Evolutionary conservation across 1,284 basidiomycete genomes (phyloP).

Genomic region (Schizophyllum amplum): DNA sequence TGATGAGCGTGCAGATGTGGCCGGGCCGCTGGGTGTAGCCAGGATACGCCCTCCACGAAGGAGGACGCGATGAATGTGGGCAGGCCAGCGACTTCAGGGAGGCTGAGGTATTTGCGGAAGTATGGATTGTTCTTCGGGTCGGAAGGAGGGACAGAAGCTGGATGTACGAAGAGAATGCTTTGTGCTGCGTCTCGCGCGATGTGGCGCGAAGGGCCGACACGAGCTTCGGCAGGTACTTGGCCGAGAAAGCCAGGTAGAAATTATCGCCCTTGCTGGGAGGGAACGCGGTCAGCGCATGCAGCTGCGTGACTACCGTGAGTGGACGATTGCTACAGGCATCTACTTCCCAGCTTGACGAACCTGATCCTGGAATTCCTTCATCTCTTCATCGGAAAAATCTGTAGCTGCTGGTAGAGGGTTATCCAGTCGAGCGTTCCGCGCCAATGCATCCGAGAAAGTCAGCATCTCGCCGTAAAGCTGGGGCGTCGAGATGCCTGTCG

Average conservation of each 20-base stretch:
- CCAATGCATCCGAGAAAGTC: not conserved
- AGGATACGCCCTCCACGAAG: conserved; percentile 15
- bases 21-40: conserved; percentile 13
- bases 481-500: not conserved
- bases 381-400: not conserved
- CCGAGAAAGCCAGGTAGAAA: conserved; percentile 16
- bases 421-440: not conserved
- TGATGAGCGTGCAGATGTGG: conserved; percentile 14
- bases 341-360: not conserved
- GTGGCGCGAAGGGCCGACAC: conserved; percentile 9
- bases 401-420: not conserved
- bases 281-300: conserved; percentile 5
- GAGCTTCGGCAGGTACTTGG: conserved; percentile 14
- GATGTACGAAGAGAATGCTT: conserved; percentile 13
- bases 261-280: conserved; percentile 6
- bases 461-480: not conserved
- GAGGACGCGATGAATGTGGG: conserved; percentile 14
- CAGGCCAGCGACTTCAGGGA: conserved; percentile 8
- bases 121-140: conserved; percentile 18
- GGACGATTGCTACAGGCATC: no score
- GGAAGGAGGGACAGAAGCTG: conserved; percentile 17
- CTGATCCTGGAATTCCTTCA: not conserved
- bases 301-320: not conserved
- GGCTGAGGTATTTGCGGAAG: conserved; percentile 16
- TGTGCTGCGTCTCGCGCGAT: conserved; percentile 12